phyloP scores from a whole-genome alignment of 2,329 filamentous ascomycete genomes.

The Elsinoe fawcettii region DNA sequence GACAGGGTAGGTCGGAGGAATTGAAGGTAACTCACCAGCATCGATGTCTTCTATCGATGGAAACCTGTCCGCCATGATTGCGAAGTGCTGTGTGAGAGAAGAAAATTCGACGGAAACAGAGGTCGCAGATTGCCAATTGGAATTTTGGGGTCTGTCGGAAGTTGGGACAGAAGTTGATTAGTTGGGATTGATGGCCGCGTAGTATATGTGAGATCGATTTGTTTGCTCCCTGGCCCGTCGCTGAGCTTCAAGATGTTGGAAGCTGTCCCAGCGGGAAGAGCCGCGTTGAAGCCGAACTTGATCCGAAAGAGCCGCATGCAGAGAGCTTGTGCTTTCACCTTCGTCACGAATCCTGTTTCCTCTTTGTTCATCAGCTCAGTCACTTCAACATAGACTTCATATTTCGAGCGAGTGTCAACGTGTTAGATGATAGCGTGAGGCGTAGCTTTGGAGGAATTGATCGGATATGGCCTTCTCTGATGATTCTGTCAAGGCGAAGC shows the following conservation, averaged over 20 bases:
- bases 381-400: background rate
- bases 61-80: conserved; percentile 44
- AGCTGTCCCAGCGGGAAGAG: background rate
- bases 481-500: conserved; percentile 88
- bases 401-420: too few species aligned
- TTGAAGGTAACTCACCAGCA: conserved; percentile 34
- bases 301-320: background rate
- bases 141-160: too few species aligned
- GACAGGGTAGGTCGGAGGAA: conserved; percentile 17
- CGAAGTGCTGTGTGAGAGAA: background rate
- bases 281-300: background rate
- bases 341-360: background rate
- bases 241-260: background rate
- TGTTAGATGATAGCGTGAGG: too few species aligned
- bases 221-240: background rate
- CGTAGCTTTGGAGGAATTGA: too few species aligned
- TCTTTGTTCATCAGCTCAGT: background rate
- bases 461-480: conserved; percentile 99
- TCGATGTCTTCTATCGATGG: conserved; percentile 48
- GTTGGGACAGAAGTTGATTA: background rate
- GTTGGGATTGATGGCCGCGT: conserved; percentile 8
- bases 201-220: background rate
- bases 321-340: background rate
- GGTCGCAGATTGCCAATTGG: background rate
- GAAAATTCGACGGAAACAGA: background rate